Evolutionary conservation across 2,329 filamentous ascomycete species (phyloP).

Genomic region (Thelonectria blattea): DNA sequence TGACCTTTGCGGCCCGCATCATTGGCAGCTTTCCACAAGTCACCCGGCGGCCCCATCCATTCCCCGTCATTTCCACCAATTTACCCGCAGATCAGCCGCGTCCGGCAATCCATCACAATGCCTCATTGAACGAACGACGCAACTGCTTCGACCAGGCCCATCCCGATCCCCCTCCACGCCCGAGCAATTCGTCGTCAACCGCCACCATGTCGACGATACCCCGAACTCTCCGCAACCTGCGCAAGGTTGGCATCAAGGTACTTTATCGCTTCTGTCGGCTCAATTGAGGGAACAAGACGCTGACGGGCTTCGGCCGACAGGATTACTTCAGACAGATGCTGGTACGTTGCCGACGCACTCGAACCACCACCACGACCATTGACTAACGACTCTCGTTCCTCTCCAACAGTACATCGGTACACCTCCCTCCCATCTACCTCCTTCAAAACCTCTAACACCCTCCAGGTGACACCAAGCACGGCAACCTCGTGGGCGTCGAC

Average conservation of each 20-base stretch:
- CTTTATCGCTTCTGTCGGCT: conserved; percentile 22
- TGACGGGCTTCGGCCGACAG: conserved; percentile 52
- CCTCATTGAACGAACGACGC: conserved; percentile 19
- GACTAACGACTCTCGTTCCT: conserved; percentile 30
- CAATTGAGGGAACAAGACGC: conserved; percentile 18
- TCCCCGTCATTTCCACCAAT: not conserved
- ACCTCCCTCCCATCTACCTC: conserved; percentile 13
- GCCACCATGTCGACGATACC: conserved; percentile 85
- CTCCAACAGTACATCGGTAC: conserved; percentile 62
- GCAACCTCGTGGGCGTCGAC: conserved; percentile 83
- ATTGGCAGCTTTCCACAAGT: conserved; percentile 23
- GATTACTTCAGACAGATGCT: conserved; percentile 92
- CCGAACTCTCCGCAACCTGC: conserved; percentile 85
- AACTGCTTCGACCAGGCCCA: conserved; percentile 15
- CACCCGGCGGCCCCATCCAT: not conserved
- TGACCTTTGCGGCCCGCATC: conserved; percentile 27
- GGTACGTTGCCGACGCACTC: conserved; percentile 62
- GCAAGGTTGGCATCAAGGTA: conserved; percentile 89
- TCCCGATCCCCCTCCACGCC: conserved; percentile 19
- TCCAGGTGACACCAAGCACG: conserved; percentile 95
- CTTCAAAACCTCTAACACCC: conserved; percentile 1
- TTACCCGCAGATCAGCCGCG: conserved; percentile 43
- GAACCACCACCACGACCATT: conserved; percentile 32
- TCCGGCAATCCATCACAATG: conserved; percentile 31
- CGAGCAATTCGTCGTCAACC: conserved; percentile 41